These are phyloP conservation scores for Vitis rupestris DNA, from an alignment of 164 flowering plant genomes.

Conservation along the genomic window DNA sequence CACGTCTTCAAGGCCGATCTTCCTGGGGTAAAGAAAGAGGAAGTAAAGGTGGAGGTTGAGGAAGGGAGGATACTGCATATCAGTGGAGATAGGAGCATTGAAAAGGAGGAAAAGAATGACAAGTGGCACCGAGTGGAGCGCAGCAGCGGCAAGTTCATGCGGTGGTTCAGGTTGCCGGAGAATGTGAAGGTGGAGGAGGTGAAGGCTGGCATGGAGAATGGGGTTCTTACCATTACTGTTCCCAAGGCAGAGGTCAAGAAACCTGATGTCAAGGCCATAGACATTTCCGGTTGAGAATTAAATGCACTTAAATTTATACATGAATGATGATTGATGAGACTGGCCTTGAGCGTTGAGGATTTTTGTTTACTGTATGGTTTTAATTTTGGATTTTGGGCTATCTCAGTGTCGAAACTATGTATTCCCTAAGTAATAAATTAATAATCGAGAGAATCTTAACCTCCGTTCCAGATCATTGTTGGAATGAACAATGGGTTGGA, in stretches of 20 bases:
- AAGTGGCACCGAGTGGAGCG: slow-evolving; percentile 8
- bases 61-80: background rate
- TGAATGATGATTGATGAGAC: no score
- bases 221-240: slow-evolving; percentile 23
- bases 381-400: no score
- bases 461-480: no score
- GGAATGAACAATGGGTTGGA: no score
- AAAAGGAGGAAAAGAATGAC: slow-evolving; percentile 8
- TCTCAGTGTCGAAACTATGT: no score
- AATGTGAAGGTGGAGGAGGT: slow-evolving; percentile 11
- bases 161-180: slow-evolving; percentile 16
- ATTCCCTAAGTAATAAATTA: no score
- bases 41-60: slow-evolving; percentile 10
- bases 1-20: slow-evolving; percentile 8
- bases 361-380: no score
- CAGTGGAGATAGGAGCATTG: slow-evolving; percentile 4
- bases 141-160: slow-evolving; percentile 6
- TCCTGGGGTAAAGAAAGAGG: slow-evolving; percentile 3
- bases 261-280: slow-evolving; percentile 6
- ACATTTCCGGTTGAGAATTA: slow-evolving; percentile 2
- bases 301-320: no score
- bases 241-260: slow-evolving; percentile 21
- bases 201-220: slow-evolving; percentile 16
- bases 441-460: no score
- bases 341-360: no score